Conservation (phyloP, 768 basidiomycete species). For the Roridomyces roridus region DNA sequence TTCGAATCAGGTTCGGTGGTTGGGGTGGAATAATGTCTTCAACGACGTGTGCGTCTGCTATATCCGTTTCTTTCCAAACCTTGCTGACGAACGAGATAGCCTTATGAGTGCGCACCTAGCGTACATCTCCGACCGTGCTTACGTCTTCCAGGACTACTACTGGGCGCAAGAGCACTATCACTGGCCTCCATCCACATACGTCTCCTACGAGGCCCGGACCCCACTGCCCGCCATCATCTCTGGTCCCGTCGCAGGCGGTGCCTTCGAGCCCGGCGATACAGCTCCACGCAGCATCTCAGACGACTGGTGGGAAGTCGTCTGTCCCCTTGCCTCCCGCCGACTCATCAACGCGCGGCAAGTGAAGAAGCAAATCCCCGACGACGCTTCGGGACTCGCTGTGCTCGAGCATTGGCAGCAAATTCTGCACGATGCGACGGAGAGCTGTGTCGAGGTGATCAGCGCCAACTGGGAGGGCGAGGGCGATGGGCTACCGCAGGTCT, state of each 20-base stretch:
- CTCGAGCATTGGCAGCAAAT: slow-evolving; percentile 47
- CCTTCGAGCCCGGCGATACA: slow-evolving; percentile 43
- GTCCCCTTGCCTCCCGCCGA: slow-evolving; percentile 43
- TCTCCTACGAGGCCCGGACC: background rate
- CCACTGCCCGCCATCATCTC: slow-evolving; percentile 42
- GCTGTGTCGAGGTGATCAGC: slow-evolving; percentile 49
- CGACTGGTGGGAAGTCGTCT: slow-evolving; percentile 52
- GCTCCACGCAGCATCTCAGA: slow-evolving; percentile 52
- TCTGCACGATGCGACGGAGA: slow-evolving; percentile 47
- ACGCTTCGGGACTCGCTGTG: slow-evolving; percentile 39
- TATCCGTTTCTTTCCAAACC: too few relatives aligned
- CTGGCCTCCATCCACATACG: slow-evolving; percentile 32
- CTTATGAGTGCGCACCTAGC: slow-evolving; percentile 50
- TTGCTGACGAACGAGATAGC: slow-evolving; percentile 29
- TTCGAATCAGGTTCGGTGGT: slow-evolving; percentile 41
- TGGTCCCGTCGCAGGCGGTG: slow-evolving; percentile 52
- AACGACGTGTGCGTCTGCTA: slow-evolving; percentile 50
- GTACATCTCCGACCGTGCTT: background rate
- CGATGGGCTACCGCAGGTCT: slow-evolving; percentile 31
- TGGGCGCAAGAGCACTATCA: slow-evolving; percentile 42
- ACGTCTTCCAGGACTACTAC: background rate
- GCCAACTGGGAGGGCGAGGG: slow-evolving; percentile 32
- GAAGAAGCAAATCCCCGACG: slow-evolving; percentile 44
- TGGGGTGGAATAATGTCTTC: slow-evolving; percentile 60
- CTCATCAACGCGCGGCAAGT: slow-evolving; percentile 46